Evolutionary conservation across 208 protist species (phyloP).

Genomic region (Acanthamoeba royreba): DNA sequence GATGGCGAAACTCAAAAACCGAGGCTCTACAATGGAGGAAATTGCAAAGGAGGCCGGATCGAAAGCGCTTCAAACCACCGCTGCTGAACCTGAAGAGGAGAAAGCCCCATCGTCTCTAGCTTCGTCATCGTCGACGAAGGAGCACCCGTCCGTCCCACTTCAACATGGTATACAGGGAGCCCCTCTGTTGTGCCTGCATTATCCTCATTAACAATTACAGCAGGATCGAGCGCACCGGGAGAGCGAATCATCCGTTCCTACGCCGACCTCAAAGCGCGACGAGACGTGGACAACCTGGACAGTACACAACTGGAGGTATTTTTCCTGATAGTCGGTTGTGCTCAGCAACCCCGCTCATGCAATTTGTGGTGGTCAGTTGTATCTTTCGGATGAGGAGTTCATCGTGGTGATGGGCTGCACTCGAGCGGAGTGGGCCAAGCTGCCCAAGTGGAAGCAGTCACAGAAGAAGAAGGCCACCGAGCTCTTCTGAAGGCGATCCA

Average conservation of each 20-base stretch:
- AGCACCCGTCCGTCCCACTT: too few relatives aligned
- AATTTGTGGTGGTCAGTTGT: not conserved
- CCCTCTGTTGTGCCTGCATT: not conserved
- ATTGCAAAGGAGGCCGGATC: too few relatives aligned
- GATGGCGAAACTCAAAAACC: too few relatives aligned
- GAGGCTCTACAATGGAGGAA: too few relatives aligned
- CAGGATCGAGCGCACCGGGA: not conserved
- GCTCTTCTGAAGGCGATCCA: too few relatives aligned
- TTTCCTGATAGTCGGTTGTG: not conserved
- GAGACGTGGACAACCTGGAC: not conserved
- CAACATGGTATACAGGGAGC: too few relatives aligned
- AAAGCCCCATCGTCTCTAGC: too few relatives aligned
- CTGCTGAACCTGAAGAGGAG: too few relatives aligned
- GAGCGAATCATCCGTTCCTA: not conserved
- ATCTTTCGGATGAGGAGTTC: slow-evolving; percentile 13
- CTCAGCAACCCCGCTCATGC: not conserved
- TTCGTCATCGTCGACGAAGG: too few relatives aligned
- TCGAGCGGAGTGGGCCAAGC: slow-evolving; percentile 11
- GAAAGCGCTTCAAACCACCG: too few relatives aligned
- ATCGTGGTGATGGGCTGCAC: slow-evolving; percentile 33
- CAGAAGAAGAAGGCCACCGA: slow-evolving; percentile 39
- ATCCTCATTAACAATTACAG: not conserved
- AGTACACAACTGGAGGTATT: not conserved
- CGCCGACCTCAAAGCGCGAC: not conserved
- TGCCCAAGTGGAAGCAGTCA: slow-evolving; percentile 57